Evolutionary conservation across 192 early-diverging fungal species (phyloP).

Genomic region (Chytriomyces confervae): DNA sequence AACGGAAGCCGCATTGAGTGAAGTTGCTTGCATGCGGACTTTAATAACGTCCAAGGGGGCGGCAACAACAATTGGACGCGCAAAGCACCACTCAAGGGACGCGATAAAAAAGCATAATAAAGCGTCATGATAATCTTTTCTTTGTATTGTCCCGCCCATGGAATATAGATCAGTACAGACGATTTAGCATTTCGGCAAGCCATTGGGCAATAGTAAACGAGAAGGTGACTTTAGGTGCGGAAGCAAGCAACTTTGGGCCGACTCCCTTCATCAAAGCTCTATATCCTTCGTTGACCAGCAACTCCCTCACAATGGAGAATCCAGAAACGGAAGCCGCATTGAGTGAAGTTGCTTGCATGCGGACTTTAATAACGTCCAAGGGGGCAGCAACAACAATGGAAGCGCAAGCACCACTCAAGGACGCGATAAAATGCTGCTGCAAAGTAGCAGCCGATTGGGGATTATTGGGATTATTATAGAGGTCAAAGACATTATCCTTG

Average conservation of each 20-base stretch:
- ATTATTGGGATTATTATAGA: conserved; percentile 72
- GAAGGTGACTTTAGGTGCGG: conserved; percentile 91
- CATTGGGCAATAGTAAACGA: conserved; percentile 44
- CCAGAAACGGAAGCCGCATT: conserved; percentile 79
- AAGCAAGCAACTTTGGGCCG: conserved; percentile 38
- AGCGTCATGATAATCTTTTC: too few relatives aligned
- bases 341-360: conserved; percentile 87
- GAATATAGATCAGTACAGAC: background rate
- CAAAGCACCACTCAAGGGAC: conserved; percentile 81
- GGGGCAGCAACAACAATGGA: conserved; percentile 90
- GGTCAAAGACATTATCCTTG: conserved; percentile 83
- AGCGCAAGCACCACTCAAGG: conserved; percentile 84
- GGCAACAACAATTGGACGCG: conserved; percentile 84
- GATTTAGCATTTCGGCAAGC: background rate
- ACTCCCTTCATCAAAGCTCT: conserved; percentile 84
- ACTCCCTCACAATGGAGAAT: conserved; percentile 71
- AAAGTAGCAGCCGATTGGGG: conserved; percentile 66
- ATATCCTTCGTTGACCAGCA: conserved; percentile 83
- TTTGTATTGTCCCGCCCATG: too few relatives aligned
- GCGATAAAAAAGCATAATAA: conserved; percentile 63
- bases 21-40: conserved; percentile 88
- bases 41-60: conserved; percentile 94
- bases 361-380: conserved; percentile 93
- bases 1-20: conserved; percentile 77
- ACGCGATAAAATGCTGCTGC: conserved; percentile 86